Evolutionary conservation across 768 basidiomycete species (phyloP), one percentile per base, ranked within the genome.

Genomic region (Trametes cinnabarina): DNA sequence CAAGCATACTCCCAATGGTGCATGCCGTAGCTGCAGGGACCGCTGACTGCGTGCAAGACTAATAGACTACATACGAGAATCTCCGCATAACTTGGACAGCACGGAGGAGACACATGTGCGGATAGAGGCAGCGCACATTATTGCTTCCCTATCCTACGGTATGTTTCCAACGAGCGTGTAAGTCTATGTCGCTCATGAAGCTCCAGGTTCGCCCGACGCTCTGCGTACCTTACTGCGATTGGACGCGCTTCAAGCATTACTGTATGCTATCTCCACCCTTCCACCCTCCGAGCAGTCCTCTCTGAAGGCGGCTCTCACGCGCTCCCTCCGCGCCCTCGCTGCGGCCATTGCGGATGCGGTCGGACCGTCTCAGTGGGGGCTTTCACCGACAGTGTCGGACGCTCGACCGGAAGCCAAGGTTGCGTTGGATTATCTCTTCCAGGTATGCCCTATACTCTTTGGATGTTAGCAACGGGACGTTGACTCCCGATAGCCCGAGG

Each of bases 81-180:
- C 73, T 0, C 68, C 71, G 5, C 71, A 72, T 12, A 44, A 65
- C 17, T 62, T 64, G 26, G 66, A 66, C 43, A 72, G 74, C 41
- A 61, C 76, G 2, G 66, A 75, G 65, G 72, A 75, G 35, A 79
- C 82, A 12, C 81, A 83, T 8, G 71, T 88, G 32, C 79, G 87
- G 10, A 78, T 84, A 47, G 89, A 92, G 66, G 86, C 90, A 0
- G 87, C 89, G 0, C 86, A 90, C 63, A 79, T 92, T 35, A 75
- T 92, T 15, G 80, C 88, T 0, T 92, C 90, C 0, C 75, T 92
- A 12, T 80, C 88, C 0, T 87, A 88, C 60, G 88, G 88, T 84
- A 47, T 49, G 64, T 25, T 19, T 1, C 12, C 17, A 28, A 17
- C 20, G 7, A 1, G 30, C 30, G 30, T 32, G 7, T 28, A 17